Conservation (phyloP, 768 basidiomycete species). For the Sarcomyxa edulis region DNA sequence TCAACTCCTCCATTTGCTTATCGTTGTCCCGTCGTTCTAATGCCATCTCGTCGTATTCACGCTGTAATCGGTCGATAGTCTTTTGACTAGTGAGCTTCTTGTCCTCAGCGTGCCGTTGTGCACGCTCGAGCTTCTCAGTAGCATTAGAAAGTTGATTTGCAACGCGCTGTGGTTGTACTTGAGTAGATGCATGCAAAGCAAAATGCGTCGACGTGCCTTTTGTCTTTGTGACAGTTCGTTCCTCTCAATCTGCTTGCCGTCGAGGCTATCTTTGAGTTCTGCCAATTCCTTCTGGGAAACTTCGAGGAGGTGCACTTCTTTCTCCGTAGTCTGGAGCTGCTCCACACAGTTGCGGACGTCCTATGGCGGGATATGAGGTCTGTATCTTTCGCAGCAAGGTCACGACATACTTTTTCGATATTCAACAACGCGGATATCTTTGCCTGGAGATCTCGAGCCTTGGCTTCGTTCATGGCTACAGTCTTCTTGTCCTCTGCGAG, state of each 20-base stretch:
- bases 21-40: slow-evolving; percentile 74
- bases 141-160: slow-evolving; percentile 77
- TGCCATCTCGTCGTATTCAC: slow-evolving; percentile 76
- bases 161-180: slow-evolving; percentile 51
- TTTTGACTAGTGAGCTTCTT: slow-evolving; percentile 68
- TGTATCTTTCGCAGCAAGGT: slow-evolving; percentile 3
- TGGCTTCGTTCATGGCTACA: slow-evolving; percentile 60
- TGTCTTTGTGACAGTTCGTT: slow-evolving; percentile 62
- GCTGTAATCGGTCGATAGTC: slow-evolving; percentile 70
- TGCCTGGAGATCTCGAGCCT: slow-evolving; percentile 70
- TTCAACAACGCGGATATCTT: slow-evolving; percentile 66
- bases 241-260: slow-evolving; percentile 69
- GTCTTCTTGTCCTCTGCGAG: slow-evolving; percentile 68
- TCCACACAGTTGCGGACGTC: slow-evolving; percentile 69
- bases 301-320: slow-evolving; percentile 61
- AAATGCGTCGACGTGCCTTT: slow-evolving; percentile 46
- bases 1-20: slow-evolving; percentile 71
- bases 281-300: slow-evolving; percentile 60
- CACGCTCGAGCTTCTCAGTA: slow-evolving; percentile 74
- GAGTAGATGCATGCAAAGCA: slow-evolving; percentile 1
- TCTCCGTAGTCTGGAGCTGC: slow-evolving; percentile 70
- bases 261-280: slow-evolving; percentile 63
- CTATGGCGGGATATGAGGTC: slow-evolving; percentile 26
- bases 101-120: slow-evolving; percentile 76
- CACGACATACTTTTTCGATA: slow-evolving; percentile 62